A percentile compares a stretch with the other conserved stretches of the same genome.
Evolutionary conservation across 768 basidiomycete genomes (phyloP).

Genomic region (Pilatotrama ljubarskyi): DNA sequence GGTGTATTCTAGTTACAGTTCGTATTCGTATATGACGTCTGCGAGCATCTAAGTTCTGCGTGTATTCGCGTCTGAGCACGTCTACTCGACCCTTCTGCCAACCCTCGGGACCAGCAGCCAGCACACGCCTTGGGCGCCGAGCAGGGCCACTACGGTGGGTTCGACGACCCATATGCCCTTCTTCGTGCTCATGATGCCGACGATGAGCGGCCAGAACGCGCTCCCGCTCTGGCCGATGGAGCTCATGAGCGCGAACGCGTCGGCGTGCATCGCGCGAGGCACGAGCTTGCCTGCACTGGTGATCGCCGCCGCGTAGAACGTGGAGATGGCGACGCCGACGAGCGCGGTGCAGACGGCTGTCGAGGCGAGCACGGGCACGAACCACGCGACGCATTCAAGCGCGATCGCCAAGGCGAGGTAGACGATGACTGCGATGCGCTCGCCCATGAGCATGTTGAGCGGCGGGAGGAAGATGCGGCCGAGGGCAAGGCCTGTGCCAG

Average conservation of each 20-base stretch:
- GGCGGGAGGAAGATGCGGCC: conserved; percentile 30
- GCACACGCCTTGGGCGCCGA: conserved; percentile 28
- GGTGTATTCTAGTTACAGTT: no score
- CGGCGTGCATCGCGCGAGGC: conserved; percentile 31
- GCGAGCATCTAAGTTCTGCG: neutral
- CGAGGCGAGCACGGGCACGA: conserved; percentile 26
- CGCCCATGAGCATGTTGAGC: conserved; percentile 31
- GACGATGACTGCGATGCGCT: conserved; percentile 31
- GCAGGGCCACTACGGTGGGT: conserved; percentile 30
- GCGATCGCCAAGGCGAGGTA: conserved; percentile 32
- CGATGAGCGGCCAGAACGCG: conserved; percentile 31
- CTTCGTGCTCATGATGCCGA: conserved; percentile 32
- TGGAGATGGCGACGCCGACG: conserved; percentile 34
- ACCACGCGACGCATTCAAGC: conserved; percentile 30
- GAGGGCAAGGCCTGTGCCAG: conserved; percentile 26
- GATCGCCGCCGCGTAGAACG: conserved; percentile 32
- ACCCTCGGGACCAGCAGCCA: conserved; percentile 30
- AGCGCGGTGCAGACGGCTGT: conserved; percentile 32
- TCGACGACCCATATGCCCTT: conserved; percentile 33
- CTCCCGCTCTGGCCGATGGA: conserved; percentile 33
- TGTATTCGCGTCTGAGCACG: neutral
- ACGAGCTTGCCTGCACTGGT: conserved; percentile 27
- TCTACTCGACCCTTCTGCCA: conserved; percentile 20
- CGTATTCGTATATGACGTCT: neutral
- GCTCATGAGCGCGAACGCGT: conserved; percentile 32